Percentiles rank a stretch among this genome's conserved stretches.
phyloP scores from a whole-genome alignment of 371 early-diverging fungal genomes.

The Mycotypha africana region DNA sequence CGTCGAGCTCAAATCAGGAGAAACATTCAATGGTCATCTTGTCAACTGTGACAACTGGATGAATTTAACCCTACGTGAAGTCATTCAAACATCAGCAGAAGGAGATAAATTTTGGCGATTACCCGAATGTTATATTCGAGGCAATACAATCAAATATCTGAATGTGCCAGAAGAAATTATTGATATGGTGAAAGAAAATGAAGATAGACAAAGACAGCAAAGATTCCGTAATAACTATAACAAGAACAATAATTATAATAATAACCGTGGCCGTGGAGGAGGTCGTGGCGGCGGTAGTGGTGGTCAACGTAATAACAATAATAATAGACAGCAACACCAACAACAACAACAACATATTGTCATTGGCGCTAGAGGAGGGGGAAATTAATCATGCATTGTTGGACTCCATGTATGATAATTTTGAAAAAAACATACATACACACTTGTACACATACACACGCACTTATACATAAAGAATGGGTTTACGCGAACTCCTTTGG shows the following conservation, averaged over 20 bases:
- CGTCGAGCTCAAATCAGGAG: conserved; percentile 98
- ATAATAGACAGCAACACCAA: neutral
- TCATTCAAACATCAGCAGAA: conserved; percentile 91
- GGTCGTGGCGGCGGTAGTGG: conserved; percentile 29
- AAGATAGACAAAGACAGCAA: conserved; percentile 40
- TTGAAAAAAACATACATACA: too few relatives aligned
- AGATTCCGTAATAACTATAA: conserved; percentile 58
- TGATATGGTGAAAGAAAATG: conserved; percentile 83
- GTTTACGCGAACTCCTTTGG: too few relatives aligned
- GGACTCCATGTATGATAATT: too few relatives aligned
- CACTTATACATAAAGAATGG: too few relatives aligned
- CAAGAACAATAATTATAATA: conserved; percentile 32
- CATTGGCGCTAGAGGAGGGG: conserved; percentile 12
- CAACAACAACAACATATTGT: neutral
- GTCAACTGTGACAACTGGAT: conserved; percentile 97
- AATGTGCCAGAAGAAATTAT: conserved; percentile 91
- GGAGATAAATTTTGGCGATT: conserved; percentile 92
- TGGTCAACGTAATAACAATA: neutral
- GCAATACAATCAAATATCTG: conserved; percentile 92
- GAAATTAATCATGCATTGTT: too few relatives aligned
- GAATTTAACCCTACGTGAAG: conserved; percentile 95
- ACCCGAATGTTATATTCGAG: conserved; percentile 89
- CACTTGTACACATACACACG: too few relatives aligned
- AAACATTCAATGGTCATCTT: conserved; percentile 96
- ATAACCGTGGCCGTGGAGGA: conserved; percentile 34